These are phyloP conservation scores for Discostella stelligeroides DNA, from an alignment of 108 stramenopile species.

Conservation along the genomic window DNA sequence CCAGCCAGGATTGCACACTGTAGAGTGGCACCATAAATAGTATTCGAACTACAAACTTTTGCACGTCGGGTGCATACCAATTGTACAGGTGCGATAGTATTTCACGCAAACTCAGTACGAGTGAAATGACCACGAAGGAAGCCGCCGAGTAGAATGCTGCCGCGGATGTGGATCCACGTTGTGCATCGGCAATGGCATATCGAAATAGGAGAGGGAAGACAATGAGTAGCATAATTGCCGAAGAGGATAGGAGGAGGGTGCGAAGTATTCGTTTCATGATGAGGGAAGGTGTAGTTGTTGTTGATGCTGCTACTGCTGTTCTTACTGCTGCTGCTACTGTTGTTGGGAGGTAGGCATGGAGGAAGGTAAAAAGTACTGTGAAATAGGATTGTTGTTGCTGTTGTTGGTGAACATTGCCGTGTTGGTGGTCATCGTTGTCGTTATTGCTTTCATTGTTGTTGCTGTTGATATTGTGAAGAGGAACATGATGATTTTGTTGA, in stretches of 20 bases:
- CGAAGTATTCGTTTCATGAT: conserved; percentile 30
- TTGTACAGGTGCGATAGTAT: conserved; percentile 74
- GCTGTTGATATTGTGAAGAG: background rate
- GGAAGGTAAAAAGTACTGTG: too few species aligned
- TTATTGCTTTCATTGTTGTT: background rate
- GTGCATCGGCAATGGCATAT: conserved; percentile 37
- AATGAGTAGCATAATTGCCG: conserved; percentile 36
- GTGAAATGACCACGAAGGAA: conserved; percentile 76
- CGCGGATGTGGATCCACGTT: conserved; percentile 49
- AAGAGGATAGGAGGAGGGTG: conserved; percentile 34
- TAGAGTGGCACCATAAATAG: conserved; percentile 87
- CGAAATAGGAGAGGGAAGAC: conserved; percentile 42
- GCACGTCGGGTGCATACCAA: conserved; percentile 64
- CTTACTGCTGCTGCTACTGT: background rate
- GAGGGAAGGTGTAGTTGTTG: conserved; percentile 15
- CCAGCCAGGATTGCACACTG: conserved; percentile 61
- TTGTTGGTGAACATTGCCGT: background rate
- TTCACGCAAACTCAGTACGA: conserved; percentile 68
- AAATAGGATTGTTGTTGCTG: background rate
- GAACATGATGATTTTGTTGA: too few species aligned
- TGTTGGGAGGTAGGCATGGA: background rate
- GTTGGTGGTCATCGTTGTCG: background rate
- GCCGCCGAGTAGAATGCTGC: conserved; percentile 82
- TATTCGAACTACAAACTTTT: conserved; percentile 81
- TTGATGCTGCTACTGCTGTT: conserved; percentile 14